A percentile compares a stretch with the other conserved stretches of the same genome.
Conservation (phyloP, 108 stramenopile genomes). For the Pseudonitzschia delicatissima region DNA sequence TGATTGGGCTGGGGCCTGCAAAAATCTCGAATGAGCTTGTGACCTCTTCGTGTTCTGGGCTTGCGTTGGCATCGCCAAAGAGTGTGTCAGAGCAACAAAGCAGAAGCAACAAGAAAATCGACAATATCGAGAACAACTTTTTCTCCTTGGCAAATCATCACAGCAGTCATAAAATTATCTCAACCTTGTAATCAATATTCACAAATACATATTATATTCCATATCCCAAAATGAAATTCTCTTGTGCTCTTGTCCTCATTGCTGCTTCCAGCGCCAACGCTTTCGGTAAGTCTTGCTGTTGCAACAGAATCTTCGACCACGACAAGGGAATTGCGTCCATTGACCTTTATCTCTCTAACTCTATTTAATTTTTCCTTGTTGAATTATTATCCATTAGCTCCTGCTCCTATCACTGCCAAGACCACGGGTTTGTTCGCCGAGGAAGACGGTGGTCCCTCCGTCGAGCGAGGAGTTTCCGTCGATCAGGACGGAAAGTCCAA, state of each 20-base stretch:
- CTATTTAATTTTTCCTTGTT: neutral
- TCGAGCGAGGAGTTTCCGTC: slow-evolving; percentile 83
- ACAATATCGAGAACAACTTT: no score
- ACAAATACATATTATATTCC: neutral
- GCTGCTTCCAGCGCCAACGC: slow-evolving; percentile 10
- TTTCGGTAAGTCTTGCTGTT: slow-evolving; percentile 12
- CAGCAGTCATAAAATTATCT: no score
- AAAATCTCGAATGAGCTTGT: no score
- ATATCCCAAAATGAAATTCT: slow-evolving; percentile 1
- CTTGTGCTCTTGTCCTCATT: slow-evolving; percentile 6
- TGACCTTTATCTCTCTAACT: no score
- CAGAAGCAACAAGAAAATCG: no score
- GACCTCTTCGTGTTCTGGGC: no score
- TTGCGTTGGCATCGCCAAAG: no score
- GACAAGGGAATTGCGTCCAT: no score
- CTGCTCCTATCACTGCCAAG: neutral
- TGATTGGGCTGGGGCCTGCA: no score
- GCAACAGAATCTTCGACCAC: neutral
- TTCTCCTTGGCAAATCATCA: no score
- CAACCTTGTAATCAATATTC: neutral
- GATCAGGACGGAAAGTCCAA: slow-evolving; percentile 95
- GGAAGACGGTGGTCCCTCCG: slow-evolving; percentile 11
- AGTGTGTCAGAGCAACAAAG: no score
- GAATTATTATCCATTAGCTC: neutral
- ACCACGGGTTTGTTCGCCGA: slow-evolving; percentile 3